Evolutionary conservation across 1,139 yeast species (phyloP).

Genomic region (Candida sp.): DNA sequence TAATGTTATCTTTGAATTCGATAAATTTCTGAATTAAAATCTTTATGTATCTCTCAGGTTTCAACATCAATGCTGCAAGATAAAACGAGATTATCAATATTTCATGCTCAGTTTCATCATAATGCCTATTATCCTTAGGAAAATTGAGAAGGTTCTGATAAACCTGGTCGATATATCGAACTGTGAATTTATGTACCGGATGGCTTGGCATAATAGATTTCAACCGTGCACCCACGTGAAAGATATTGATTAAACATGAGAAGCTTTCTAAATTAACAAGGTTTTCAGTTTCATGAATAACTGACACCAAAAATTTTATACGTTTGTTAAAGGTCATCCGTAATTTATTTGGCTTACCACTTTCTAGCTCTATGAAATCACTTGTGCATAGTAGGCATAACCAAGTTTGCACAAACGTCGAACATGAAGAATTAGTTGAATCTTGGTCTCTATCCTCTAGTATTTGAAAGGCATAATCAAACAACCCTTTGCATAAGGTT

Average conservation of each 20-base stretch:
- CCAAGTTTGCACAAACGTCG: conserved; percentile 34
- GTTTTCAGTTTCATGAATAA: conserved; percentile 31
- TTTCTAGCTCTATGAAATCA: conserved; percentile 32
- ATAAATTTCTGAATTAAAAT: conserved; percentile 21
- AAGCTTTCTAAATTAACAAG: conserved; percentile 39
- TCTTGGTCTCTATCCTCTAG: conserved; percentile 24
- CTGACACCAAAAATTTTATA: conserved; percentile 27
- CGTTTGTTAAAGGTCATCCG: conserved; percentile 35
- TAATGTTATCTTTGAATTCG: conserved; percentile 24
- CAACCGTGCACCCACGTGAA: conserved; percentile 39
- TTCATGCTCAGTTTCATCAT: conserved; percentile 19
- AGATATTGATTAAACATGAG: conserved; percentile 41
- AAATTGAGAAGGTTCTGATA: conserved; percentile 22
- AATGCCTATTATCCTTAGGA: conserved; percentile 12
- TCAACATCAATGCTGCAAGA: conserved; percentile 40
- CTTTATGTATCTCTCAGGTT: conserved; percentile 31
- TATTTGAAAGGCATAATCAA: conserved; percentile 27
- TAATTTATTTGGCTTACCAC: conserved; percentile 26
- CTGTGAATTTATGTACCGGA: conserved; percentile 43
- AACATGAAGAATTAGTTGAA: conserved; percentile 18
- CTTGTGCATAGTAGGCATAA: conserved; percentile 30
- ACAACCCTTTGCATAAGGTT: conserved; percentile 24
- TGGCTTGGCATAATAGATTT: conserved; percentile 21
- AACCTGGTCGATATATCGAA: conserved; percentile 34
- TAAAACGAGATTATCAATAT: conserved; percentile 33